Evolutionary conservation across 345 rosid species (phyloP), one percentile per base, ranked within the genome.

Genomic region (Brassica incana): DNA sequence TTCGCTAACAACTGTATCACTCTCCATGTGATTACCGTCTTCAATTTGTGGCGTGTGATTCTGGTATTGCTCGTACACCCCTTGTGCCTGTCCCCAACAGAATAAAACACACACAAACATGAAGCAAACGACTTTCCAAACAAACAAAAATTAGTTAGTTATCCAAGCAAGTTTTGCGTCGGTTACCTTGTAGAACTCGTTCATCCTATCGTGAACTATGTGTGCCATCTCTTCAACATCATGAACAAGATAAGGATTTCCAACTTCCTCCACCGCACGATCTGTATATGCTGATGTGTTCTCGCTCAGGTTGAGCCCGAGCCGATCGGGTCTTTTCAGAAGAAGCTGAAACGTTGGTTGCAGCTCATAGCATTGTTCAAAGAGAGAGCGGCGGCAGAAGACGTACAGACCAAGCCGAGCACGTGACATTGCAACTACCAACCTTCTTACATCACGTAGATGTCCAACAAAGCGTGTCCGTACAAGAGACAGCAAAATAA

Each of bases 401-500:
- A 91, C 94, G 67, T 90, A 95, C 25, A 93, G 82, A 54, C 99
- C 98, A 3, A 95, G 92, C 70, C 98, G 88, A 45, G 99, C 97
- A 82, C 99, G 98, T 76, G 99, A 95, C 99, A 93, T 95, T 76
- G 99, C 99, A 15, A 95, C 98, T 69, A 93, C 86, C 87, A 95
- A 85, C 86, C 99, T 90, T 86, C 98, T 85, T 56, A 92, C 99
- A 82, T 93, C 99, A 74, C 98, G 98, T 72, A 95, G 90, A 86
- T 93, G 99, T 78, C 99, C 99, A 23, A 95, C 99, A 83, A 91
- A 95, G 72, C 97, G 98, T 67, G 96, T 89, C 6, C 97, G 96
- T 64, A 95, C 97, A 56, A 93, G 98, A 79, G 99, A 95, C 35
- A 95, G 87, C 88, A 95, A 88, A 33, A 93, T 90, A 67, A 95